phyloP scores from a whole-genome alignment of 2,329 filamentous ascomycete genomes.

The Knoxdaviesia proteae region DNA sequence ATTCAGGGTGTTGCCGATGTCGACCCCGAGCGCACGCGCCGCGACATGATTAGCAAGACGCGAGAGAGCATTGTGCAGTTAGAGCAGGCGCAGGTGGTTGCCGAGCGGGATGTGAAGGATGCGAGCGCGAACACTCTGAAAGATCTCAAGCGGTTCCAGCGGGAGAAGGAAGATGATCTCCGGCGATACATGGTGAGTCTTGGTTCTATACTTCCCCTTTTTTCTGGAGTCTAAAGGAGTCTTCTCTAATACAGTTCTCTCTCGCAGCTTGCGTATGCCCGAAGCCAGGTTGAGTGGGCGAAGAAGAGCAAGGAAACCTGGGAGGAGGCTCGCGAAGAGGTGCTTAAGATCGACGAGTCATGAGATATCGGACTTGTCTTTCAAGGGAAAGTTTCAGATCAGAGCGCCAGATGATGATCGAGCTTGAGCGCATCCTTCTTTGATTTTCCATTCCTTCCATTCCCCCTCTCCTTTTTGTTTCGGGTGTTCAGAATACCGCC shows the following conservation, averaged over 20 bases:
- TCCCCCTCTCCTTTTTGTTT: too few species aligned
- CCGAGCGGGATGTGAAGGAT: constrained; percentile 81
- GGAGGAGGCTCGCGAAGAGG: constrained; percentile 75
- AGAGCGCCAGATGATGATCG: too few species aligned
- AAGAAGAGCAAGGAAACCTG: constrained; percentile 76
- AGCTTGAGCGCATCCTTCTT: too few species aligned
- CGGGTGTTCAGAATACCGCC: too few species aligned
- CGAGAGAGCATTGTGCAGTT: constrained; percentile 69
- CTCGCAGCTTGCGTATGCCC: constrained; percentile 65
- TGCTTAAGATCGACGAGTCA: constrained; percentile 62
- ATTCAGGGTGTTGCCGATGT: constrained; percentile 93
- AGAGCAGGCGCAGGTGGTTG: constrained; percentile 75
- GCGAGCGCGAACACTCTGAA: constrained; percentile 74
- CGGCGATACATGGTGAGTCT: constrained; percentile 78
- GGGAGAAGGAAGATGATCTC: constrained; percentile 87
- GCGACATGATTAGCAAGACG: constrained; percentile 91
- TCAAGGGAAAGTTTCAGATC: too few species aligned
- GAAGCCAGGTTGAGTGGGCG: constrained; percentile 86
- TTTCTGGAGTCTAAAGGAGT: not conserved
- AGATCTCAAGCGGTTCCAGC: constrained; percentile 82
- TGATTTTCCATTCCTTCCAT: too few species aligned
- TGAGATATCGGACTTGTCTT: constrained; percentile 9
- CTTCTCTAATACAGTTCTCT: constrained; percentile 8
- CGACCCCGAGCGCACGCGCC: constrained; percentile 76
- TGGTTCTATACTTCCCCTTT: not conserved